Percentiles rank a stretch among this genome's conserved stretches.
Evolutionary conservation across 2,329 filamentous ascomycete genomes (phyloP).

Genomic region (Xylaria sp.): DNA sequence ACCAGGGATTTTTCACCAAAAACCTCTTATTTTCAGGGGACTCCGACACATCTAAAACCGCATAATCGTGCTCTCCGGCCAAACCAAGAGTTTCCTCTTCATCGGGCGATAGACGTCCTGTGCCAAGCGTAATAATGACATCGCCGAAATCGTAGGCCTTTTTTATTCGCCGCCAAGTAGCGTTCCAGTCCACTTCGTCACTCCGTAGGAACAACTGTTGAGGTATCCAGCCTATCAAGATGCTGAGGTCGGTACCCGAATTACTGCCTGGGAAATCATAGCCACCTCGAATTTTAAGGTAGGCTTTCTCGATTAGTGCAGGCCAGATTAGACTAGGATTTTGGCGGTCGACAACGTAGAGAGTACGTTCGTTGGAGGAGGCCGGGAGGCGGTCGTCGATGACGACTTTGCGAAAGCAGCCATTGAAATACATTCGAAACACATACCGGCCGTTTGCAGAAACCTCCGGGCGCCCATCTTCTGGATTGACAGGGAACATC

Average conservation of each 20-base stretch:
- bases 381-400: slow-evolving; percentile 90
- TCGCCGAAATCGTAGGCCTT: slow-evolving; percentile 80
- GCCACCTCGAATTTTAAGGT: slow-evolving; percentile 92
- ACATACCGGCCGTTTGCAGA: slow-evolving; percentile 90
- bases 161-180: slow-evolving; percentile 81
- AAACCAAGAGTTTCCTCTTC: slow-evolving; percentile 86
- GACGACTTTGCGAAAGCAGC: slow-evolving; percentile 85
- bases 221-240: slow-evolving; percentile 94
- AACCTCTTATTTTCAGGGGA: slow-evolving; percentile 71
- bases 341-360: slow-evolving; percentile 88
- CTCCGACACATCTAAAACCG: slow-evolving; percentile 81
- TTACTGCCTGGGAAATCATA: slow-evolving; percentile 99
- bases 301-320: slow-evolving; percentile 93
- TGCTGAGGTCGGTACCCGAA: slow-evolving; percentile 93
- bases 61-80: slow-evolving; percentile 93
- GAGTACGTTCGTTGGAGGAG: slow-evolving; percentile 77
- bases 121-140: slow-evolving; percentile 89
- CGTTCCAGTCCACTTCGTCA: slow-evolving; percentile 79
- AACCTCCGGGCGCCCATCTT: slow-evolving; percentile 65
- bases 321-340: slow-evolving; percentile 90
- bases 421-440: slow-evolving; percentile 94
- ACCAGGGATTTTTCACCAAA: slow-evolving; percentile 96
- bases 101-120: slow-evolving; percentile 79
- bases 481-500: slow-evolving; percentile 78
- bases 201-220: slow-evolving; percentile 93